These are phyloP conservation scores for Eragrostis nindensis DNA, from an alignment of 176 grass and related monocot genomes.

Conservation along the genomic window DNA sequence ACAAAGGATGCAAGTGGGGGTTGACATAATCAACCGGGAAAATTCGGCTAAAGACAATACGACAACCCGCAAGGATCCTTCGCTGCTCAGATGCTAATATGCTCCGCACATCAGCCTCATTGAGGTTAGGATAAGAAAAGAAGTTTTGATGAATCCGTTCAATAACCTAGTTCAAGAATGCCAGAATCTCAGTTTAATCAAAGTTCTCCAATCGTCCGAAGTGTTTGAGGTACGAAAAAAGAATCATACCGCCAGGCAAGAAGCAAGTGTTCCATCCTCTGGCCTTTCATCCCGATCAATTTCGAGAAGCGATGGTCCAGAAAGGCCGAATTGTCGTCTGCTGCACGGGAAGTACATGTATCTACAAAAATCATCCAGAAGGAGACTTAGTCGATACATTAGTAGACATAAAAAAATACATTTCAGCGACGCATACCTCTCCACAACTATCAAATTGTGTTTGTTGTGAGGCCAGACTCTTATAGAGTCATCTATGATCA, in stretches of 20 bases:
- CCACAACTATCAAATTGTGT: slow-evolving; percentile 93
- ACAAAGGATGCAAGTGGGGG: slow-evolving; percentile 82
- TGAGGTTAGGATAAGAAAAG: slow-evolving; percentile 77
- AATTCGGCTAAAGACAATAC: slow-evolving; percentile 90
- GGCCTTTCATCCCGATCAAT: slow-evolving; percentile 90
- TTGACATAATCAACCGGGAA: slow-evolving; percentile 84
- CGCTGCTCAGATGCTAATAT: slow-evolving; percentile 88
- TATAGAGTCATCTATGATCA: slow-evolving; percentile 93
- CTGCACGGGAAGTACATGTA: slow-evolving; percentile 99
- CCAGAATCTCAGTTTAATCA: slow-evolving; percentile 14
- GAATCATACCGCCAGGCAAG: slow-evolving; percentile 73
- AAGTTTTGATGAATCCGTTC: slow-evolving; percentile 78
- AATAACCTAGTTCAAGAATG: slow-evolving; percentile 74
- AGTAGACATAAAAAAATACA: slow-evolving; percentile 22
- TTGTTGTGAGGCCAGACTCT: slow-evolving; percentile 98
- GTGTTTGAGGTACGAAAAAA: background rate
- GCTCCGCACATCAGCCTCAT: slow-evolving; percentile 86
- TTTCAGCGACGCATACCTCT: slow-evolving; percentile 62
- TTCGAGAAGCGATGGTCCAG: slow-evolving; percentile 90
- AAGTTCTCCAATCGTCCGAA: background rate
- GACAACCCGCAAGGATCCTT: slow-evolving; percentile 81
- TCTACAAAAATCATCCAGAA: slow-evolving; percentile 47
- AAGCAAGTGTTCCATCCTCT: slow-evolving; percentile 90
- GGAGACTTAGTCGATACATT: slow-evolving; percentile 7
- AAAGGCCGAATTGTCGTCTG: slow-evolving; percentile 91